Conservation (phyloP, 768 basidiomycete species). For the Kwoniella europaea region DNA sequence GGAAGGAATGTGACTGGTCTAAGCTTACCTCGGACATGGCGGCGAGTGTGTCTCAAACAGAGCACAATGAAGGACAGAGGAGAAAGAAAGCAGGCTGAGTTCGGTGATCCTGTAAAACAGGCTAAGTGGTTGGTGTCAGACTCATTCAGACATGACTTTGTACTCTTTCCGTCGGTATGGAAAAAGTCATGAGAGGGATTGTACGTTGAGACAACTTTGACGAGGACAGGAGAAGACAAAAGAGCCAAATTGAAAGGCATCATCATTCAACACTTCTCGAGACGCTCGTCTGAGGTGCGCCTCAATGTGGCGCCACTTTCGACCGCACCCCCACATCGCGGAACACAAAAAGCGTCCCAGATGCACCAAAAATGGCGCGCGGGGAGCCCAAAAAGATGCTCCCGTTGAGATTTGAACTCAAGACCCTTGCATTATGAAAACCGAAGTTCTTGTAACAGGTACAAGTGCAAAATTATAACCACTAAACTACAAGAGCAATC, state of each 20-base stretch:
- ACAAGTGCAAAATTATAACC: constrained; percentile 34
- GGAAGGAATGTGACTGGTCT: background rate
- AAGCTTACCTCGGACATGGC: constrained; percentile 26
- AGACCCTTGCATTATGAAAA: constrained; percentile 21
- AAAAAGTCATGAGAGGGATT: too few relatives aligned
- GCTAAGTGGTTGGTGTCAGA: background rate
- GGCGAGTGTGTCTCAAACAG: background rate
- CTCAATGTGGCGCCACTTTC: too few relatives aligned
- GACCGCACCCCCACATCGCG: background rate
- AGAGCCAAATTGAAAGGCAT: too few relatives aligned
- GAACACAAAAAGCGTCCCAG: too few relatives aligned
- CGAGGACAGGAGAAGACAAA: too few relatives aligned
- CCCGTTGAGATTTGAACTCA: constrained; percentile 22
- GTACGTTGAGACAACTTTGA: too few relatives aligned
- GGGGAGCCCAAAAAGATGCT: constrained; percentile 17
- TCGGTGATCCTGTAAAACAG: background rate
- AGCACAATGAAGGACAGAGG: background rate
- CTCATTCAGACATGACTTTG: too few relatives aligned
- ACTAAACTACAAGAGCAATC: constrained; percentile 22
- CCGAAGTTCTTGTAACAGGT: background rate
- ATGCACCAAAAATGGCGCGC: too few relatives aligned
- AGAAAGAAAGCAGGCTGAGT: too few relatives aligned
- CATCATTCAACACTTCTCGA: too few relatives aligned
- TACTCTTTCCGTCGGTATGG: too few relatives aligned
- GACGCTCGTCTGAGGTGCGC: too few relatives aligned